phyloP scores from a whole-genome alignment of 163 green algal species.

The Chloroidium sp. region DNA sequence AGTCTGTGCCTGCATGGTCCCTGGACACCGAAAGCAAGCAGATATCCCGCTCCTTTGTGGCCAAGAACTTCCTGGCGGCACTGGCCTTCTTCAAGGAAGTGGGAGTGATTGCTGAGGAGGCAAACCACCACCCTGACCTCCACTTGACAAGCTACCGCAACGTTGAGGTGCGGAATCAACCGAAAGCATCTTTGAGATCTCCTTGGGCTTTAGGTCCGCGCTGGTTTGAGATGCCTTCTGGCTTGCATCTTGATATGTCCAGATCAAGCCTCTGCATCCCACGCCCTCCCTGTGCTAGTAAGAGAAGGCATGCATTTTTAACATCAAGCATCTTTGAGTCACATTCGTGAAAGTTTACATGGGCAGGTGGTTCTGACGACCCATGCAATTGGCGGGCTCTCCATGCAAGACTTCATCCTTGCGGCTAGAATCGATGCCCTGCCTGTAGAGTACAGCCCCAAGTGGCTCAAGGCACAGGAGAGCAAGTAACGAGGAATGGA shows the following conservation, averaged over 20 bases:
- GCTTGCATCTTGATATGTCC: background rate
- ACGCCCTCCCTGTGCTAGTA: background rate
- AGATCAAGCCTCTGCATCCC: background rate
- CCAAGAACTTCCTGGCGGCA: constrained; percentile 65
- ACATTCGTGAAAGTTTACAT: background rate
- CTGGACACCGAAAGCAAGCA: constrained; percentile 20
- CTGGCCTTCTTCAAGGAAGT: constrained; percentile 66
- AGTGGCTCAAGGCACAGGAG: constrained; percentile 11
- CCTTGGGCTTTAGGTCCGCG: background rate
- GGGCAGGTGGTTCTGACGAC: constrained; percentile 19
- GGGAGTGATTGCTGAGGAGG: constrained; percentile 57
- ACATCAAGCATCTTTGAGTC: background rate
- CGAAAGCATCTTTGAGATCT: background rate
- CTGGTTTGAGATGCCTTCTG: background rate
- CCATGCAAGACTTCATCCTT: constrained; percentile 16
- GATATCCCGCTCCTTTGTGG: constrained; percentile 43
- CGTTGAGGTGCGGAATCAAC: constrained; percentile 10
- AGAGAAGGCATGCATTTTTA: background rate
- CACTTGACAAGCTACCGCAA: constrained; percentile 61
- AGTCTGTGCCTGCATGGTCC: constrained; percentile 46
- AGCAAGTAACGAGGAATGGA: too few relatives aligned
- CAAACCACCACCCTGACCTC: constrained; percentile 77
- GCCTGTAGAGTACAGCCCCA: constrained; percentile 17
- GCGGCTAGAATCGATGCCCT: constrained; percentile 24
- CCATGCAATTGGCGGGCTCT: constrained; percentile 25